Evolutionary conservation across 2,329 filamentous ascomycete genomes (phyloP).

Genomic region (Blastomyces gilchristii): DNA sequence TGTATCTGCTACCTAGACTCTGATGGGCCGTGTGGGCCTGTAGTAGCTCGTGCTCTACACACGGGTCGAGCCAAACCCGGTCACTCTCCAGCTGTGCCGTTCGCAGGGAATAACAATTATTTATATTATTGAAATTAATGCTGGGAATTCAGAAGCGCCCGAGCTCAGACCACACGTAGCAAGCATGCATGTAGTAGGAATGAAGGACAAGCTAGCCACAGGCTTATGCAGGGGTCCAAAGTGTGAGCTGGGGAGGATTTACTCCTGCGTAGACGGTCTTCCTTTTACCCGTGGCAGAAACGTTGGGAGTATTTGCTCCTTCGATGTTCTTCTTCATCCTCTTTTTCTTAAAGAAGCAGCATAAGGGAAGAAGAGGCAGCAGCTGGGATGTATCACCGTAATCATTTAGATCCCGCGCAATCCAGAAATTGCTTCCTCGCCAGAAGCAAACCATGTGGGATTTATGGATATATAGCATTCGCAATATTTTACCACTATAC

Average conservation of each 20-base stretch:
- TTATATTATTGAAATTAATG: background rate
- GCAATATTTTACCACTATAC: background rate
- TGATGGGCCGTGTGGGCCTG: background rate
- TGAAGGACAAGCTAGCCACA: background rate
- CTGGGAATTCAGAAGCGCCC: background rate
- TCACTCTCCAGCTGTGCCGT: background rate
- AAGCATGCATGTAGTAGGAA: background rate
- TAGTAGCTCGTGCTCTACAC: background rate
- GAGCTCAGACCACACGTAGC: background rate
- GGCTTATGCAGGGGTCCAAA: slow-evolving; percentile 1
- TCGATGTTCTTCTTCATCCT: background rate
- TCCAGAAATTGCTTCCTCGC: background rate
- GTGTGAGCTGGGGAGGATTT: background rate
- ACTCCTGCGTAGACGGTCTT: background rate
- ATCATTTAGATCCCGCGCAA: background rate
- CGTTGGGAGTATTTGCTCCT: background rate
- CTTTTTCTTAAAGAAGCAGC: no score
- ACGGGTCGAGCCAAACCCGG: background rate
- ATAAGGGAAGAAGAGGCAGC: background rate
- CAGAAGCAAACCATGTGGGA: background rate
- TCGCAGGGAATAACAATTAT: background rate
- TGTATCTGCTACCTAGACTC: background rate
- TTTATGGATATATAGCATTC: background rate
- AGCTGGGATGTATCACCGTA: background rate
- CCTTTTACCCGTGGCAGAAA: background rate